Conservation (phyloP, 2,329 filamentous ascomycete species). For the Elsinoe arachidis region DNA sequence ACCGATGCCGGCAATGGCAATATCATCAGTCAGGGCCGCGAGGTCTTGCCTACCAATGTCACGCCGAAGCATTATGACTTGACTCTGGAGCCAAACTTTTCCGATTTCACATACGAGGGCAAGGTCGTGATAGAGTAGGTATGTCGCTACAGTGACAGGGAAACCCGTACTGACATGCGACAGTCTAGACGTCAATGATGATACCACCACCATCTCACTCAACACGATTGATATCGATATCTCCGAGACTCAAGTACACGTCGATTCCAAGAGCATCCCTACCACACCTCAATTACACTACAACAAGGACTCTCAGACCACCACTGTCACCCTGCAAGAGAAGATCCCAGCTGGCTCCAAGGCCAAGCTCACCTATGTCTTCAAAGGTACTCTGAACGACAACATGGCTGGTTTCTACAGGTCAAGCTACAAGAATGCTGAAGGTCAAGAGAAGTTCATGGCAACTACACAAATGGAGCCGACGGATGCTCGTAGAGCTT, state of each 20-base stretch:
- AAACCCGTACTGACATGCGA: conserved; percentile 4
- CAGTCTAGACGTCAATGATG: conserved; percentile 71
- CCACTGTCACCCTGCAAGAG: conserved; percentile 70
- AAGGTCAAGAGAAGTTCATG: conserved; percentile 72
- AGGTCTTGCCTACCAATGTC: conserved; percentile 85
- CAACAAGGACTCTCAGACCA: conserved; percentile 72
- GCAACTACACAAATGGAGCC: conserved; percentile 95
- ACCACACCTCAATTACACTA: conserved; percentile 61
- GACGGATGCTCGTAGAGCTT: conserved; percentile 83
- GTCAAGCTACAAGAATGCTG: conserved; percentile 77
- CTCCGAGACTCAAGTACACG: conserved; percentile 59
- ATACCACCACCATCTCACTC: conserved; percentile 75
- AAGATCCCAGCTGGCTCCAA: conserved; percentile 65
- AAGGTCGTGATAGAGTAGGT: conserved; percentile 69
- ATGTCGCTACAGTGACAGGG: not conserved
- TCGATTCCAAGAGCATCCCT: conserved; percentile 48
- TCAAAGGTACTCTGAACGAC: conserved; percentile 74
- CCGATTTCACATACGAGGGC: conserved; percentile 79
- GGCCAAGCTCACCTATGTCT: conserved; percentile 68
- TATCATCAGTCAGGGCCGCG: conserved; percentile 57
- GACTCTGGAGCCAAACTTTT: conserved; percentile 82
- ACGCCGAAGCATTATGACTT: conserved; percentile 87
- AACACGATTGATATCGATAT: conserved; percentile 85
- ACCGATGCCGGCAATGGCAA: conserved; percentile 47
- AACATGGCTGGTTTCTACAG: conserved; percentile 98